Evolutionary conservation across 2,329 filamentous ascomycete genomes (phyloP).

Genomic region (Pleurostoma richardsiae): DNA sequence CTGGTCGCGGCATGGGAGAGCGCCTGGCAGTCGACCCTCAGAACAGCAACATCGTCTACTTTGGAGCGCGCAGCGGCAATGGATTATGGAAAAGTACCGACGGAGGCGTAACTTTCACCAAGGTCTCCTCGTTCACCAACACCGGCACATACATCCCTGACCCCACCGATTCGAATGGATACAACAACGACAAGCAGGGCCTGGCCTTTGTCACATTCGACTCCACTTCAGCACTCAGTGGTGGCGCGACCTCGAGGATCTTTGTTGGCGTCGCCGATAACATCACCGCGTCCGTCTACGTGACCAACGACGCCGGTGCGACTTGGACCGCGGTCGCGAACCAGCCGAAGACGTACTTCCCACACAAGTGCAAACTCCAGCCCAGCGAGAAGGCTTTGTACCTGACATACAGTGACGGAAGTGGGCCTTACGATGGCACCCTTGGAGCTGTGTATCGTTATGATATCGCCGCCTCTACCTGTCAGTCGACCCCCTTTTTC

Average conservation of each 20-base stretch:
- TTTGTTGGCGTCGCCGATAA: constrained; percentile 53
- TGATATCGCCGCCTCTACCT: constrained; percentile 17
- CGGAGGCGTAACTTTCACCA: constrained; percentile 46
- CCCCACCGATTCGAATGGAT: constrained; percentile 35
- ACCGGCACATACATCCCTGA: constrained; percentile 43
- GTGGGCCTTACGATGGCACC: constrained; percentile 52
- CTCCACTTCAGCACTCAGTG: constrained; percentile 37
- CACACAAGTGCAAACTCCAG: constrained; percentile 48
- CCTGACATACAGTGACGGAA: constrained; percentile 47
- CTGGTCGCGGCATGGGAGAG: constrained; percentile 54
- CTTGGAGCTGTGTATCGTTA: constrained; percentile 50
- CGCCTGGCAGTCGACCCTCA: constrained; percentile 53
- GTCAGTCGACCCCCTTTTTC: too few species aligned
- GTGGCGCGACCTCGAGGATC: constrained; percentile 48
- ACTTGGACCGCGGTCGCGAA: constrained; percentile 46
- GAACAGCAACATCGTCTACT: constrained; percentile 51
- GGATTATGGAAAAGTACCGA: constrained; percentile 55
- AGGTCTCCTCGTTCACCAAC: constrained; percentile 46
- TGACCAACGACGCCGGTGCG: constrained; percentile 46
- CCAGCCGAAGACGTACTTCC: constrained; percentile 46
- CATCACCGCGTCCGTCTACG: constrained; percentile 45
- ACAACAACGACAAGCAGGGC: constrained; percentile 40
- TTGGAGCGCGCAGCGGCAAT: constrained; percentile 53
- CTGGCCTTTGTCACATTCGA: constrained; percentile 51
- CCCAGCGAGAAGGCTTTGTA: constrained; percentile 48